phyloP scores from a whole-genome alignment of 2,329 filamentous ascomycete genomes.

The Arthrinium puccinioides region DNA sequence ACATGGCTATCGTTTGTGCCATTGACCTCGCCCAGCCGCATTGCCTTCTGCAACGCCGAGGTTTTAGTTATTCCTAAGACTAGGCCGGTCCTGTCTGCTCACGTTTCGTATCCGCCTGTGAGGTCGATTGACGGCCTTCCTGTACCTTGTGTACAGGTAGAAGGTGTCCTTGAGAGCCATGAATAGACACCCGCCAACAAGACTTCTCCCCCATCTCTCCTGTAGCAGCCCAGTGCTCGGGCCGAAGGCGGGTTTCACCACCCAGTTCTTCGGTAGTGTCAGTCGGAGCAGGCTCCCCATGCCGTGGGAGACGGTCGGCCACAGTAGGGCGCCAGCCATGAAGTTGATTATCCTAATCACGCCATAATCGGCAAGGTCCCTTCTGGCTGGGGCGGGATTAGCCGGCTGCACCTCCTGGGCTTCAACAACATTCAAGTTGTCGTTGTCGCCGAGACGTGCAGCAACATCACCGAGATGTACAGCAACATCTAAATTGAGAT shows the following conservation, averaged over 20 bases:
- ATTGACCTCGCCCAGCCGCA: too few species aligned
- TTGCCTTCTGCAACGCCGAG: too few species aligned
- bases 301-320: conserved; percentile 72
- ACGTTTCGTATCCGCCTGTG: conserved; percentile 48
- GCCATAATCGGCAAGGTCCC: background rate
- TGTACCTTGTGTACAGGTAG: conserved; percentile 56
- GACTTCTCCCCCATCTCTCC: conserved; percentile 79
- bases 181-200: conserved; percentile 83
- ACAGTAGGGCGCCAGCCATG: conserved; percentile 55
- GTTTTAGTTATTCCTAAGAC: too few species aligned
- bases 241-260: conserved; percentile 30
- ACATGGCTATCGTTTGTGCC: too few species aligned
- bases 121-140: conserved; percentile 48
- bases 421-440: too few species aligned
- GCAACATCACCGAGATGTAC: too few species aligned
- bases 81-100: conserved; percentile 19
- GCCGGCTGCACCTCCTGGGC: background rate
- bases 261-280: conserved; percentile 62
- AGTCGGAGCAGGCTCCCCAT: conserved; percentile 70
- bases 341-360: conserved; percentile 28
- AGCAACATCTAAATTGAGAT: too few species aligned
- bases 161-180: conserved; percentile 71
- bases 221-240: conserved; percentile 60
- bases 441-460: too few species aligned
- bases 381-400: background rate